A percentile compares a stretch with the other conserved stretches of the same genome.
Conservation (phyloP, 257 asterid species). For the Fraxinus pennsylvanica region DNA sequence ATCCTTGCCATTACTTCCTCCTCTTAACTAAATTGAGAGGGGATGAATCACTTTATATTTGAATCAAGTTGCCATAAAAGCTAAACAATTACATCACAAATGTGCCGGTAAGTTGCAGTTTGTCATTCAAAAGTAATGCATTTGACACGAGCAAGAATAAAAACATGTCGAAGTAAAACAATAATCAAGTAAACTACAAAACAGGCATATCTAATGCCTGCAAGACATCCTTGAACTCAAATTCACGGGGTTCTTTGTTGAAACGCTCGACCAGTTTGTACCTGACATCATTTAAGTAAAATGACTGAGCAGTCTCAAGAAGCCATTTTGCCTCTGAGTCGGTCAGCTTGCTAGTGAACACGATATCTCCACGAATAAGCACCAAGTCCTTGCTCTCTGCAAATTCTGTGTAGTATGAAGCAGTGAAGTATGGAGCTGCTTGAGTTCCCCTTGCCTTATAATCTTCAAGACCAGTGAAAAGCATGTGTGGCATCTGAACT, state of each 20-base stretch:
- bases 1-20: too few relatives aligned
- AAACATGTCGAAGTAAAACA: background rate
- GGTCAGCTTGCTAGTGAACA: slow-evolving; percentile 84
- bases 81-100: too few relatives aligned
- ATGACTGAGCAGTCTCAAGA: slow-evolving; percentile 81
- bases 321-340: slow-evolving; percentile 89
- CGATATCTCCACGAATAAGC: slow-evolving; percentile 84
- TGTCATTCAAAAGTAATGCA: background rate
- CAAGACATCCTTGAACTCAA: slow-evolving; percentile 89
- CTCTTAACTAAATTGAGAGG: too few relatives aligned
- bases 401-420: slow-evolving; percentile 75
- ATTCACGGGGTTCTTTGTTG: slow-evolving; percentile 78
- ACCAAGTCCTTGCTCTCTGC: slow-evolving; percentile 73
- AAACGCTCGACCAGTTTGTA: slow-evolving; percentile 86
- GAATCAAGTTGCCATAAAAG: too few relatives aligned
- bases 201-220: slow-evolving; percentile 81
- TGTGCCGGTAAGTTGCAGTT: too few relatives aligned
- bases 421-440: slow-evolving; percentile 87
- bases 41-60: too few relatives aligned
- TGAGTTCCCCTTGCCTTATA: slow-evolving; percentile 96
- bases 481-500: slow-evolving; percentile 91
- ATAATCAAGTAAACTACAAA: slow-evolving; percentile 36
- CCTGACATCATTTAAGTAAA: slow-evolving; percentile 83
- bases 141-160: background rate
- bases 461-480: slow-evolving; percentile 95